phyloP scores from a whole-genome alignment of 805 yeast species.

The Candida gorgasii region DNA sequence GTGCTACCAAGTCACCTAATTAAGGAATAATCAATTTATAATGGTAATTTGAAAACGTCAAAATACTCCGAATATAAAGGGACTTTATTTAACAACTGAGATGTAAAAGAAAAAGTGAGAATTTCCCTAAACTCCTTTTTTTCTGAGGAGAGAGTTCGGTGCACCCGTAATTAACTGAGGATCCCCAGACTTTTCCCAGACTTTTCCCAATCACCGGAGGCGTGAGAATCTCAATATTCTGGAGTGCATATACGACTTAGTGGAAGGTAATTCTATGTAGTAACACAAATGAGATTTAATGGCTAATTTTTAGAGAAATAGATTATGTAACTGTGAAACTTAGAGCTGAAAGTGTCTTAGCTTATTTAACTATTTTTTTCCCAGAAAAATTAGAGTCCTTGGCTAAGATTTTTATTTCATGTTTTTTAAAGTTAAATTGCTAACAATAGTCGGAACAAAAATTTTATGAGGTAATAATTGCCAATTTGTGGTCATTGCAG shows the following conservation, averaged over 20 bases:
- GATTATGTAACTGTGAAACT: too few relatives aligned
- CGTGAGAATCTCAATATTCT: not conserved
- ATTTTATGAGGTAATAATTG: too few relatives aligned
- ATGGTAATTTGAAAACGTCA: not conserved
- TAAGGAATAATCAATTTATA: not conserved
- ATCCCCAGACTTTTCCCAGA: slow-evolving; percentile 5
- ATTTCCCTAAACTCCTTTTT: slow-evolving; percentile 8
- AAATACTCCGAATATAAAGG: slow-evolving; percentile 5
- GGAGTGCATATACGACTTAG: slow-evolving; percentile 6
- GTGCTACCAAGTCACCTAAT: not conserved
- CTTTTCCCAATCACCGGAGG: slow-evolving; percentile 3
- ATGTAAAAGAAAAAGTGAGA: slow-evolving; percentile 2
- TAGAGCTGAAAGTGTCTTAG: too few relatives aligned
- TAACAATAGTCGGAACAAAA: too few relatives aligned
- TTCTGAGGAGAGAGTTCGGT: not conserved
- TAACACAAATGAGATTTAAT: too few relatives aligned
- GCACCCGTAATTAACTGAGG: not conserved
- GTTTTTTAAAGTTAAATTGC: too few relatives aligned
- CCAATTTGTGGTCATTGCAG: too few relatives aligned
- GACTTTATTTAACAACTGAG: not conserved
- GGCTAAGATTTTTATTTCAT: too few relatives aligned
- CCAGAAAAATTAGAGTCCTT: too few relatives aligned
- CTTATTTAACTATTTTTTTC: too few relatives aligned
- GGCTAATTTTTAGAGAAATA: too few relatives aligned
- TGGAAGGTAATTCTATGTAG: too few relatives aligned